Base-by-base conservation (phyloP, 257 asterid species). In the Gentiana dahurica region DNA sequence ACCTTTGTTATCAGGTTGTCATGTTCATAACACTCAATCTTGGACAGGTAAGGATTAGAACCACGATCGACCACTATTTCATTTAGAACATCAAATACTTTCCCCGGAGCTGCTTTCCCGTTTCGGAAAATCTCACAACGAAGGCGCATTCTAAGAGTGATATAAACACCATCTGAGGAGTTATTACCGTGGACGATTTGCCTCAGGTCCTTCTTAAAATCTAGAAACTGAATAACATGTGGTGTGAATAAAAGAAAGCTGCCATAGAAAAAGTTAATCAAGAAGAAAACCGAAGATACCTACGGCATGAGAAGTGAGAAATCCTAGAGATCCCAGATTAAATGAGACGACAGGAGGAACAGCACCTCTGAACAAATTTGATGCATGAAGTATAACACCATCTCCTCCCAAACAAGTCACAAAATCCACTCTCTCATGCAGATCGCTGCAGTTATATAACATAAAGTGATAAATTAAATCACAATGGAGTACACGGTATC, bases 331-430 rank as follows among this genome's bases (percentile, higher is more conserved):
- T 61, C 99, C 99, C 62, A 92, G 95, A 75, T 88, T 88, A 83
- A 92, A 92, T 50, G 97, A 92, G 63, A 92, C 97, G 58, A 92
- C 99, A 58, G 99, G 97, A 65, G 99, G 99, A 64, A 92, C 96
- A 38, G 95, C 91, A 41, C 83, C 97, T 74, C 97, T 79, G 71
- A 92, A 92, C 73, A 92, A 68, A 77, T 88, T 92, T 13, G 99
- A 85, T 36, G 97, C 99, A 51, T 88, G 99, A 52, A 92, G 99
- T 75, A 88, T 92, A 68, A 92, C 99, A 52, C 99, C 99, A 55
- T 92, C 99, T 56, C 99, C 99, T 49, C 99, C 99, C 82, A 92
- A 81, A 80, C 99, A 92, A 67, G 94, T 92, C 34, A 92, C 95
- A 66, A 92, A 81, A 79, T 92, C 99, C 65, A 92, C 91, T 75